phyloP scores from a whole-genome alignment of 225 moss, liverwort and hornwort genomes.

The Antitrichia curtipendula region DNA sequence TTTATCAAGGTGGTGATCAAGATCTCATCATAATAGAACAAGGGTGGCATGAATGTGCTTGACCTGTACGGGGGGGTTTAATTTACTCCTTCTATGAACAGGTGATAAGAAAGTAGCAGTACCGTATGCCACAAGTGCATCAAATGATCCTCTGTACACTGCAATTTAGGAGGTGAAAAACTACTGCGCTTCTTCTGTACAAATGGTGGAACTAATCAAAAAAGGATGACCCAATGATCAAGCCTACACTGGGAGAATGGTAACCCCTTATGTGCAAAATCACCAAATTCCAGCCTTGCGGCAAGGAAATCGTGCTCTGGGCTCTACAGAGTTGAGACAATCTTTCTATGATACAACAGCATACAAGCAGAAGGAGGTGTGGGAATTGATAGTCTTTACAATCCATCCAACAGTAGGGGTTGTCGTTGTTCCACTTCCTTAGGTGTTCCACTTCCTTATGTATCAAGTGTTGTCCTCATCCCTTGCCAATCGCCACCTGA shows the following conservation, averaged over 20 bases:
- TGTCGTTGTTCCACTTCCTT: background rate
- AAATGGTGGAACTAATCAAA: conserved; percentile 31
- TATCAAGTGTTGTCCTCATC: background rate
- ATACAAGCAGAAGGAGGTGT: conserved; percentile 20
- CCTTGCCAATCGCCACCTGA: background rate
- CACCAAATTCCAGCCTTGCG: background rate
- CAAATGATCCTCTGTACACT: conserved; percentile 33
- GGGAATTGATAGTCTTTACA: conserved; percentile 5
- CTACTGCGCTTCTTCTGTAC: conserved; percentile 13
- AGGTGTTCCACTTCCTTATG: background rate
- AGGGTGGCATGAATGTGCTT: conserved; percentile 20
- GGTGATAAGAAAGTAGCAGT: background rate
- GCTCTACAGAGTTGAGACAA: background rate
- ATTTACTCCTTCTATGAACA: conserved; percentile 23
- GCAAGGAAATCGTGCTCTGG: background rate
- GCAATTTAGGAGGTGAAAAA: conserved; percentile 4
- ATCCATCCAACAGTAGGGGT: conserved; percentile 6
- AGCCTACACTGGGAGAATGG: conserved; percentile 2
- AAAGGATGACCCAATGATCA: conserved; percentile 17
- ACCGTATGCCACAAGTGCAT: conserved; percentile 9
- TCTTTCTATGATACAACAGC: conserved; percentile 27
- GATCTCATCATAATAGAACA: conserved; percentile 13
- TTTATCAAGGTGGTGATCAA: conserved; percentile 8
- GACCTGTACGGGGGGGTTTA: background rate
- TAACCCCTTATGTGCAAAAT: conserved; percentile 20